A percentile compares a stretch with the other conserved stretches of the same genome.
Evolutionary conservation across 1,284 basidiomycete species (phyloP).

Genomic region (Fomitopsis betulina): DNA sequence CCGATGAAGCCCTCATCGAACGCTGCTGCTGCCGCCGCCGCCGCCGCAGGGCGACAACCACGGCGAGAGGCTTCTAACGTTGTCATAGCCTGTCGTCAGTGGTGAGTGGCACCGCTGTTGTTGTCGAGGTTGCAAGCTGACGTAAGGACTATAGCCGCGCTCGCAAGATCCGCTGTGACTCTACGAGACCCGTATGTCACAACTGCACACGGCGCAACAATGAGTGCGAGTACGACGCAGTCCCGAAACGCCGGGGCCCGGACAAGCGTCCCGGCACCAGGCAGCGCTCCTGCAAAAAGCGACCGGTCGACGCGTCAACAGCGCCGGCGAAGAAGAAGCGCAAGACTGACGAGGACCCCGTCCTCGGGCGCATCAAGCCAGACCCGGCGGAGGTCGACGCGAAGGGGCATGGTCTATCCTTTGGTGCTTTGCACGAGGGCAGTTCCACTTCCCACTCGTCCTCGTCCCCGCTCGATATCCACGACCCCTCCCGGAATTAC

Average conservation of each 20-base stretch:
- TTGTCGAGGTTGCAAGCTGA: not conserved
- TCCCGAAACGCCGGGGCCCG: constrained; percentile 74
- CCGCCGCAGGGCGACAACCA: constrained; percentile 25
- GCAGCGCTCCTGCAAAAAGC: constrained; percentile 77
- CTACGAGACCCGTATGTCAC: constrained; percentile 70
- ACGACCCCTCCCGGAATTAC: constrained; percentile 20
- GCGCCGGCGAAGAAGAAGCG: constrained; percentile 58
- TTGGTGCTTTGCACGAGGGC: constrained; percentile 21
- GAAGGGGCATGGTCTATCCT: constrained; percentile 20
- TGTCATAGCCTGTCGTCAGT: constrained; percentile 47
- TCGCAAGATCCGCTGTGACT: constrained; percentile 82
- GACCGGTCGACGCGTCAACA: constrained; percentile 48
- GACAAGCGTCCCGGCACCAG: constrained; percentile 80
- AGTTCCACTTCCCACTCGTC: constrained; percentile 19
- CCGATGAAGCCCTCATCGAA: constrained; percentile 9
- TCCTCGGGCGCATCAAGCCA: constrained; percentile 24
- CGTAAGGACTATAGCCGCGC: constrained; percentile 48
- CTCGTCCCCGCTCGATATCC: constrained; percentile 25
- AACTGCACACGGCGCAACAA: constrained; percentile 74
- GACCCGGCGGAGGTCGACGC: constrained; percentile 23
- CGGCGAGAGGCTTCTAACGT: constrained; percentile 60
- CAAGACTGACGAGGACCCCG: constrained; percentile 29
- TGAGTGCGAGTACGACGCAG: constrained; percentile 71
- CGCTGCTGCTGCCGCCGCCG: not conserved
- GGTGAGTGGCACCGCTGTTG: constrained; percentile 22